Evolutionary conservation across 208 protist genomes (phyloP).

Genomic region (Acanthamoeba royreba): DNA sequence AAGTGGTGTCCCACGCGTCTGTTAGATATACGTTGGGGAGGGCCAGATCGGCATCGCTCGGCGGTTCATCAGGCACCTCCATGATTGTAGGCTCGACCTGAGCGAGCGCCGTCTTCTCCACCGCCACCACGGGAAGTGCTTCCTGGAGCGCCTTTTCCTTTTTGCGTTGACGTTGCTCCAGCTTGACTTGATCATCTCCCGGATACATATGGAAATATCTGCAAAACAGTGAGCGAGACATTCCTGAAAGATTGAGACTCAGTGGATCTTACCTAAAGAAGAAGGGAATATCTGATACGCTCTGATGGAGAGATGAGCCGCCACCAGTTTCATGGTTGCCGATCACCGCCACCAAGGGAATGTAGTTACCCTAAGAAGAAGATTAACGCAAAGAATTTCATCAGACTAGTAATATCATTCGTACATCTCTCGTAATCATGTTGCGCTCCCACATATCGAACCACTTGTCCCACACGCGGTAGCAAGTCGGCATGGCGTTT

Average conservation of each 20-base stretch:
- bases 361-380: background rate
- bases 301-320: background rate
- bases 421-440: conserved; percentile 6
- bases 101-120: no score
- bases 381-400: no score
- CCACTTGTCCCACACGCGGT: conserved; percentile 61
- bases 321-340: conserved; percentile 64
- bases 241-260: background rate
- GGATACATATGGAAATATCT: conserved; percentile 19
- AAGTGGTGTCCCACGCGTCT: no score
- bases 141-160: background rate
- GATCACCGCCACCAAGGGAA: conserved; percentile 46
- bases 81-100: background rate
- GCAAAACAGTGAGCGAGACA: no score
- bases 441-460: background rate
- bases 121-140: no score
- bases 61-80: no score
- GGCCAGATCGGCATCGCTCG: no score
- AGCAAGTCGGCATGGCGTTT: conserved; percentile 53
- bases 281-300: background rate
- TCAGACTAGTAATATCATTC: no score
- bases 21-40: no score
- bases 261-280: background rate
- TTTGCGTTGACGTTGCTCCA: background rate
- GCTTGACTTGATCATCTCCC: background rate